Conservation (phyloP, 768 basidiomycete species). For the Suillus tomentosus region DNA sequence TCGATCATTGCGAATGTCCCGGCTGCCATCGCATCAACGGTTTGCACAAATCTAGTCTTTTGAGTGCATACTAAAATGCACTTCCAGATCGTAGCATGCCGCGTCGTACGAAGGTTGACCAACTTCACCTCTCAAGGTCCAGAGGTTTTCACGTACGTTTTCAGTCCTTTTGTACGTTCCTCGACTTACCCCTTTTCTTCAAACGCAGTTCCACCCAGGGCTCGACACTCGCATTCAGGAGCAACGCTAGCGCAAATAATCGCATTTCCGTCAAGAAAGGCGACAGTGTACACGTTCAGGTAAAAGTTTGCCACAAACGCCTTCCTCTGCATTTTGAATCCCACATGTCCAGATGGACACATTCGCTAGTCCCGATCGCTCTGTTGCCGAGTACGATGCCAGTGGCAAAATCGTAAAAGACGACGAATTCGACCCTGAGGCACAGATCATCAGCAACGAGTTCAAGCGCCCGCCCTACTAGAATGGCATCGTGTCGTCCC, state of each 20-base stretch:
- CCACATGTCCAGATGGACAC: slow-evolving; percentile 60
- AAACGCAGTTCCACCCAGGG: slow-evolving; percentile 40
- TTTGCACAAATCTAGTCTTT: slow-evolving; percentile 29
- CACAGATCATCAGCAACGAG: slow-evolving; percentile 58
- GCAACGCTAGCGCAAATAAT: slow-evolving; percentile 32
- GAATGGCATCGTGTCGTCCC: background rate
- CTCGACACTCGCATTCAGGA: slow-evolving; percentile 64
- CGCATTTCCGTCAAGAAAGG: slow-evolving; percentile 38
- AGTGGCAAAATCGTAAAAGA: slow-evolving; percentile 50
- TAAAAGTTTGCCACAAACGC: slow-evolving; percentile 22
- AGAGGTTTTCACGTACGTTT: slow-evolving; percentile 55
- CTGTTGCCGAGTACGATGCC: slow-evolving; percentile 55
- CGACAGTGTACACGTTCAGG: slow-evolving; percentile 65
- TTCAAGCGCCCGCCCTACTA: slow-evolving; percentile 61
- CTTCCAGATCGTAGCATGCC: slow-evolving; percentile 62
- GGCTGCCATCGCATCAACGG: slow-evolving; percentile 69
- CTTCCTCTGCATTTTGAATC: slow-evolving; percentile 10
- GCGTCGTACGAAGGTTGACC: slow-evolving; percentile 64
- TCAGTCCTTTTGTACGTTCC: background rate
- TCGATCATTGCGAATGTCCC: slow-evolving; percentile 75
- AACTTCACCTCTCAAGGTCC: slow-evolving; percentile 53
- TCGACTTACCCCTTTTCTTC: slow-evolving; percentile 18
- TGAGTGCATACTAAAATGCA: background rate
- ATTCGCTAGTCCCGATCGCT: slow-evolving; percentile 51
- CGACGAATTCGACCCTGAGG: slow-evolving; percentile 58